These are phyloP conservation scores for Chenopodium berlandieri DNA, from an alignment of 148 eudicot genomes.

Conservation along the genomic window DNA sequence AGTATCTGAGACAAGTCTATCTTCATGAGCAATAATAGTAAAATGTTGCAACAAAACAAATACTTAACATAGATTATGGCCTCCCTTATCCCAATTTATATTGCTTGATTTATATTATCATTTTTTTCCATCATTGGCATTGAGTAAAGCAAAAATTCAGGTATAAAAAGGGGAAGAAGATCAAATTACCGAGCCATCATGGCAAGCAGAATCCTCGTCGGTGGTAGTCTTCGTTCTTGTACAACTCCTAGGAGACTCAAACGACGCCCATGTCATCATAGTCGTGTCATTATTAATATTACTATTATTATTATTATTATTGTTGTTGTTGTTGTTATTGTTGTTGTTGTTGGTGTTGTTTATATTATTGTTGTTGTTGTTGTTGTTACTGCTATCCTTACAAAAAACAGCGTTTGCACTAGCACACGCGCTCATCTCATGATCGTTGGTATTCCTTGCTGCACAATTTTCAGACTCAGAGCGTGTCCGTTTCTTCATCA, in stretches of 20 bases:
- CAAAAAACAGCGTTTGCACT: slow-evolving; percentile 51
- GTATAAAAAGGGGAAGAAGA: background rate
- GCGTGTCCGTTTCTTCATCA: slow-evolving; percentile 40
- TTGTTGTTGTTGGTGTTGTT: slow-evolving; percentile 11
- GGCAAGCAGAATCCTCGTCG: slow-evolving; percentile 67
- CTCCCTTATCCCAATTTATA: background rate
- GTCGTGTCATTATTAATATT: slow-evolving; percentile 35
- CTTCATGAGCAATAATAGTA: background rate
- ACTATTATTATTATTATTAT: background rate
- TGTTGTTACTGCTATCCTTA: slow-evolving; percentile 23
- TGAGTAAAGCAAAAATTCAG: background rate
- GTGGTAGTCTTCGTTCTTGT: slow-evolving; percentile 49
- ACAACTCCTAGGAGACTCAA: slow-evolving; percentile 47
- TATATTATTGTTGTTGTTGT: background rate
- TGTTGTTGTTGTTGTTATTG: slow-evolving; percentile 2
- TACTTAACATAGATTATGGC: background rate
- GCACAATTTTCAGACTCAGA: slow-evolving; percentile 36
- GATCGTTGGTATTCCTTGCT: slow-evolving; percentile 16
- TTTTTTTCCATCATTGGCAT: slow-evolving; percentile 1
- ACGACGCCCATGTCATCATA: slow-evolving; percentile 63
- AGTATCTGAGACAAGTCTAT: background rate
- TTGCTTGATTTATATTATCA: background rate
- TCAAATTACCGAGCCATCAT: slow-evolving; percentile 54
- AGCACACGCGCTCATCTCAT: slow-evolving; percentile 47
- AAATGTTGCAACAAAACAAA: background rate